Percentiles rank a stretch among this genome's conserved stretches.
These are phyloP conservation scores for Goniomonas avonlea DNA, from an alignment of 78 protist species.

Conservation along the genomic window DNA sequence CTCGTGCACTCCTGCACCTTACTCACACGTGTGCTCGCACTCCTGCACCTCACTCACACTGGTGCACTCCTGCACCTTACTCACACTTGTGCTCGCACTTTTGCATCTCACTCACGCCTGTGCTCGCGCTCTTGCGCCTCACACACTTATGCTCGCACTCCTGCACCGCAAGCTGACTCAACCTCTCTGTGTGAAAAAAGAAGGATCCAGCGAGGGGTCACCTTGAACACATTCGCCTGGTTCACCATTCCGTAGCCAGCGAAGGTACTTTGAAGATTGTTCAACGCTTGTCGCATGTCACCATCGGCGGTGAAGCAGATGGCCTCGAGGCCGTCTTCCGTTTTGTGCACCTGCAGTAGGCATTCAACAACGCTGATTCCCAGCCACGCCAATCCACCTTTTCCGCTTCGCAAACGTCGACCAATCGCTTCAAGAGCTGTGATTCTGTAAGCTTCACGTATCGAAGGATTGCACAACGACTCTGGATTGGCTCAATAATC, in stretches of 20 bases:
- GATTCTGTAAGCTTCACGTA: slow-evolving; percentile 57
- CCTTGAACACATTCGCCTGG: slow-evolving; percentile 81
- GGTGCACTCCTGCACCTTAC: no score
- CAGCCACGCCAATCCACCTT: slow-evolving; percentile 15
- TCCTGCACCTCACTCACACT: no score
- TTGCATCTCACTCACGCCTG: no score
- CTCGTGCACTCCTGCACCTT: no score
- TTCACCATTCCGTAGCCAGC: slow-evolving; percentile 82
- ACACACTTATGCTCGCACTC: no score
- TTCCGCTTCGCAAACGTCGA: slow-evolving; percentile 45
- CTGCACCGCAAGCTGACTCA: not conserved
- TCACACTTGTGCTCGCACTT: no score
- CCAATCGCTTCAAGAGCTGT: slow-evolving; percentile 65
- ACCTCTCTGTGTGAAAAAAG: not conserved
- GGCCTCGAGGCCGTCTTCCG: slow-evolving; percentile 80
- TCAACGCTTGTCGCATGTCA: slow-evolving; percentile 88
- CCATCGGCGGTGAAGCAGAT: slow-evolving; percentile 90
- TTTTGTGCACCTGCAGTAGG: not conserved
- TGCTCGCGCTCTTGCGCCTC: no score
- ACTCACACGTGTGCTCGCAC: no score
- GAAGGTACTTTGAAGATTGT: slow-evolving; percentile 85
- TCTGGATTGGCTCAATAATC: slow-evolving; percentile 94
- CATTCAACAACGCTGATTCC: not conserved
- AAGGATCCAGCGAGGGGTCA: not conserved
- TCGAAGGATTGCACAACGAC: slow-evolving; percentile 90